phyloP scores from a whole-genome alignment of 179 eudicot genomes.

The Beta macrorhiza region DNA sequence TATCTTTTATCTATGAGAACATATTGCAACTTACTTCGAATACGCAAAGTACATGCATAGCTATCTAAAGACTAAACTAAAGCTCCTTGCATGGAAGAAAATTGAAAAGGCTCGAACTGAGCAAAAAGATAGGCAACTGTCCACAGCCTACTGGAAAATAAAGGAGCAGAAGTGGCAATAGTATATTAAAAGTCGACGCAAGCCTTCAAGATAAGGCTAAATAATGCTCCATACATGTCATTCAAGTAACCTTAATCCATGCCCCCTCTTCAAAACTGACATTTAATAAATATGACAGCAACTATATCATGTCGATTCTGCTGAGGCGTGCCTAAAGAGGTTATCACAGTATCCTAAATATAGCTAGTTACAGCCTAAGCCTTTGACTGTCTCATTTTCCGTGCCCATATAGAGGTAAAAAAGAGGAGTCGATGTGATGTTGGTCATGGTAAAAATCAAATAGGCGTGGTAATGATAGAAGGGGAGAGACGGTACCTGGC shows the following conservation, averaged over 20 bases:
- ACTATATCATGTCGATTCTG: neutral
- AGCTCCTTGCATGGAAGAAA: neutral
- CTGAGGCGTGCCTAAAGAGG: neutral
- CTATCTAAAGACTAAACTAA: too few relatives aligned
- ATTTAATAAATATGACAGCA: neutral
- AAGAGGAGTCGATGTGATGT: neutral
- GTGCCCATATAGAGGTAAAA: neutral
- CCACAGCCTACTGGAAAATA: neutral
- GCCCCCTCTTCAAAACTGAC: neutral
- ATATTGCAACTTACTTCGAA: too few relatives aligned
- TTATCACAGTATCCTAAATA: neutral
- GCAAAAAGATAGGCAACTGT: neutral
- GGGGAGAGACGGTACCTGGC: slow-evolving; percentile 55
- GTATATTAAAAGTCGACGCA: neutral
- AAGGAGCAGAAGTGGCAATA: neutral
- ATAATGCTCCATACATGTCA: neutral
- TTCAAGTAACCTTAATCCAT: neutral
- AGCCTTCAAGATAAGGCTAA: neutral
- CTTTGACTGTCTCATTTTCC: neutral
- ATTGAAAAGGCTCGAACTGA: neutral
- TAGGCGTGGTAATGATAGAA: too few relatives aligned
- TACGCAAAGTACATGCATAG: too few relatives aligned
- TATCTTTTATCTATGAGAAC: too few relatives aligned
- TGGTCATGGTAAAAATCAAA: neutral
- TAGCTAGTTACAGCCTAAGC: neutral